Evolutionary conservation across 805 yeast genomes (phyloP).

Genomic region (Starmerella vaccinii): DNA sequence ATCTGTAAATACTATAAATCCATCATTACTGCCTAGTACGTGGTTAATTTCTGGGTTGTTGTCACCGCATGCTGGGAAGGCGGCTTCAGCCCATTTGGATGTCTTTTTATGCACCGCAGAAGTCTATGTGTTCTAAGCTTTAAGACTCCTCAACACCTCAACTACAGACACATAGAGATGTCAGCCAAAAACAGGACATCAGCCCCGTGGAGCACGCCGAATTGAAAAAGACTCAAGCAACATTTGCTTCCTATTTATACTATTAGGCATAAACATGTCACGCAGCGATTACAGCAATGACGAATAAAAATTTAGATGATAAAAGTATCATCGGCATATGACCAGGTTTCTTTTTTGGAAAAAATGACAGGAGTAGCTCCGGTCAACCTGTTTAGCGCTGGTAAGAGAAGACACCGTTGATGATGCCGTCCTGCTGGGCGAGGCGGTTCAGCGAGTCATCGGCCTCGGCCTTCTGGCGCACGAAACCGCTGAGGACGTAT

Average conservation of each 20-base stretch:
- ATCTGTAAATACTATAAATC: too few species aligned
- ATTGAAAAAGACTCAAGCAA: neutral
- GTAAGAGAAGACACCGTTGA: conserved; percentile 54
- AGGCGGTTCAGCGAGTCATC: conserved; percentile 99
- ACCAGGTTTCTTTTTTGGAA: neutral
- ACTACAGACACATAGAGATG: too few species aligned
- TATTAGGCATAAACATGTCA: conserved; percentile 9
- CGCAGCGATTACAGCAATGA: neutral
- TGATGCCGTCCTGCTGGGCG: conserved; percentile 96
- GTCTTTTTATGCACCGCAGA: too few species aligned
- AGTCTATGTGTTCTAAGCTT: too few species aligned
- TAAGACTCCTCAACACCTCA: too few species aligned
- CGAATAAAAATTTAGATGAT: conserved; percentile 4
- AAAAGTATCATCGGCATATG: neutral
- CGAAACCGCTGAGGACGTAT: conserved; percentile 94
- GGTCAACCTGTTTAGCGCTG: conserved; percentile 28
- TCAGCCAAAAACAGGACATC: too few species aligned
- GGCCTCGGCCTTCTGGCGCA: conserved; percentile 98
- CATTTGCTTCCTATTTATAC: conserved; percentile 4
- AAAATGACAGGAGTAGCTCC: neutral
- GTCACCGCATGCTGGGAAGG: too few species aligned
- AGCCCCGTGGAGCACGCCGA: neutral
- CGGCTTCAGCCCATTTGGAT: too few species aligned
- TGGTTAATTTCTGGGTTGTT: too few species aligned
- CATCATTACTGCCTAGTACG: too few species aligned